Evolutionary conservation across 495 filamentous ascomycete genomes (phyloP).

Genomic region (Penicillium paradoxum): DNA sequence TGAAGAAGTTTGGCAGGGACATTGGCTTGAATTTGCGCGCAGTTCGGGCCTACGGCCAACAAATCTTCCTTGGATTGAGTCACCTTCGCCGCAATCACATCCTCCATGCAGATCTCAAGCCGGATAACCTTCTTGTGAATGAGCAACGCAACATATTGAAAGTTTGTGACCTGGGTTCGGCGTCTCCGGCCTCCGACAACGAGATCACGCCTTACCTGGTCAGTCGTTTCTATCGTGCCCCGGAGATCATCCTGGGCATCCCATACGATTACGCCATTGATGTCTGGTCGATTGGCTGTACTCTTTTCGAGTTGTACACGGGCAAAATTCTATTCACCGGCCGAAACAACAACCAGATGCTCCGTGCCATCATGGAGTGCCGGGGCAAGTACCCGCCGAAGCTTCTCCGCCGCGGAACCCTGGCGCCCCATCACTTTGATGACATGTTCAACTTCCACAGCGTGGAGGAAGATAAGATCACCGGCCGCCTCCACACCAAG

Average conservation of each 20-base stretch:
- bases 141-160: slow-evolving; percentile 82
- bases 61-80: slow-evolving; percentile 85
- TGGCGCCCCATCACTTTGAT: slow-evolving; percentile 77
- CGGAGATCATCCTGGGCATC: slow-evolving; percentile 95
- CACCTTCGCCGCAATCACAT: slow-evolving; percentile 87
- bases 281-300: slow-evolving; percentile 96
- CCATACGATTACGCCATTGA: slow-evolving; percentile 92
- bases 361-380: slow-evolving; percentile 91
- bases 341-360: slow-evolving; percentile 95
- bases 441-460: slow-evolving; percentile 82
- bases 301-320: slow-evolving; percentile 92
- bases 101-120: slow-evolving; percentile 92
- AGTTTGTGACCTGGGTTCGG: slow-evolving; percentile 93
- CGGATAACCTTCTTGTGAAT: slow-evolving; percentile 92
- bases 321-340: slow-evolving; percentile 96
- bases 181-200: slow-evolving; percentile 81
- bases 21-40: slow-evolving; percentile 84
- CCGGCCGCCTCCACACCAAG: slow-evolving; percentile 69
- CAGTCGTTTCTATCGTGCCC: slow-evolving; percentile 93
- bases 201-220: slow-evolving; percentile 92
- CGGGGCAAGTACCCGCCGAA: slow-evolving; percentile 88
- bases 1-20: slow-evolving; percentile 94
- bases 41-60: slow-evolving; percentile 82
- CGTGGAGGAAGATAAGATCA: slow-evolving; percentile 77
- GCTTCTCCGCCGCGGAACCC: slow-evolving; percentile 71